These are phyloP conservation scores for Wallemia hederae DNA, from an alignment of 1,284 basidiomycete genomes.

Conservation along the genomic window DNA sequence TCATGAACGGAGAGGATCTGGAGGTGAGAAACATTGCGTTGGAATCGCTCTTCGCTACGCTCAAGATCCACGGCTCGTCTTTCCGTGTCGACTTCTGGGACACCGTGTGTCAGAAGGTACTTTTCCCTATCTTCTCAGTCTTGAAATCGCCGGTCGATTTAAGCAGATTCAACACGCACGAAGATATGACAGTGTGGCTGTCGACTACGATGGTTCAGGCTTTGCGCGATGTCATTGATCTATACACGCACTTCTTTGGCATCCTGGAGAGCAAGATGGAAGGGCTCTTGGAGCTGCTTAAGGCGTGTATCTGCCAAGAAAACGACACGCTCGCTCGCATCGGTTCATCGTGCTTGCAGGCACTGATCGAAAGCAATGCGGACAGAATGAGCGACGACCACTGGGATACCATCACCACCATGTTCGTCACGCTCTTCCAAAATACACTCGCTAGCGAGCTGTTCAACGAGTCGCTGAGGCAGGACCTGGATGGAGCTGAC, in stretches of 20 bases:
- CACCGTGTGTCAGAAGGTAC: conserved; percentile 75
- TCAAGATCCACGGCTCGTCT: conserved; percentile 62
- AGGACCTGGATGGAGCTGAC: conserved; percentile 36
- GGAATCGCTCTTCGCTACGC: conserved; percentile 76
- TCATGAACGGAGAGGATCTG: conserved; percentile 98
- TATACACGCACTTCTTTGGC: conserved; percentile 90
- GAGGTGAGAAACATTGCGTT: conserved; percentile 83
- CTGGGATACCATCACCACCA: conserved; percentile 78
- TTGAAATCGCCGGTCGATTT: conserved; percentile 53
- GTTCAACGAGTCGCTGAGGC: conserved; percentile 61
- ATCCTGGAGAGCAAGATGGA: conserved; percentile 70
- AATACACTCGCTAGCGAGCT: conserved; percentile 94
- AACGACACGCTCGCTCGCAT: conserved; percentile 94
- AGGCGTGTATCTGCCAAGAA: conserved; percentile 97
- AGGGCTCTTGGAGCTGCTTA: conserved; percentile 67
- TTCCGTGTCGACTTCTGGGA: conserved; percentile 94
- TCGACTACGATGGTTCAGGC: conserved; percentile 99
- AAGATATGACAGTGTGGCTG: conserved; percentile 98
- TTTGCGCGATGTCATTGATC: conserved; percentile 71
- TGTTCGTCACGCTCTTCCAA: conserved; percentile 81
- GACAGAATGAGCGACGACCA: conserved; percentile 50
- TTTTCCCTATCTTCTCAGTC: conserved; percentile 97
- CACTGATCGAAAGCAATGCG: conserved; percentile 79
- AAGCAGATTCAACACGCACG: conserved; percentile 74
- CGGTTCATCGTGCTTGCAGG: conserved; percentile 90